These are phyloP conservation scores for Aspergillus tamarii DNA, from an alignment of 2,329 filamentous ascomycete species.

Conservation along the genomic window DNA sequence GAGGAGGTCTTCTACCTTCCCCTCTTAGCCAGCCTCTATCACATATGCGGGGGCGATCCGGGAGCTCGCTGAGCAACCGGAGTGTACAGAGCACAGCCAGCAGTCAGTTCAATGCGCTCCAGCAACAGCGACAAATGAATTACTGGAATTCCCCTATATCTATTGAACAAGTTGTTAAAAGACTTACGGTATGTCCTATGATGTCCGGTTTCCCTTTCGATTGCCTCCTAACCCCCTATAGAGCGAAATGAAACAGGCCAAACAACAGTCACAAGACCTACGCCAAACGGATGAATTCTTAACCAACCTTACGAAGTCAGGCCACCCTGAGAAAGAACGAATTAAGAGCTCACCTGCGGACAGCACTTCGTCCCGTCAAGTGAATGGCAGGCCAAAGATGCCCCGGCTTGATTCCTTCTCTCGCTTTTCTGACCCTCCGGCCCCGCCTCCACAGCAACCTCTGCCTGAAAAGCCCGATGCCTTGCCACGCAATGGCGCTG, in stretches of 20 bases:
- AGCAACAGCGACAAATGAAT: slow-evolving; percentile 74
- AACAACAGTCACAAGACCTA: slow-evolving; percentile 84
- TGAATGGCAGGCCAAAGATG: slow-evolving; percentile 51
- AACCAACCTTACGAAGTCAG: slow-evolving; percentile 73
- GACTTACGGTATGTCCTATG: slow-evolving; percentile 65
- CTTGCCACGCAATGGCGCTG: slow-evolving; percentile 46
- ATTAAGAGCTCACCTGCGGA: slow-evolving; percentile 52
- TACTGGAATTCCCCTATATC: slow-evolving; percentile 88
- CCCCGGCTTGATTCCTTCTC: slow-evolving; percentile 74
- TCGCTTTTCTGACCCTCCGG: slow-evolving; percentile 89
- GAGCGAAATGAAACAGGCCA: slow-evolving; percentile 88
- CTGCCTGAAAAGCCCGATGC: slow-evolving; percentile 90
- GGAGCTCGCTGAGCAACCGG: slow-evolving; percentile 68
- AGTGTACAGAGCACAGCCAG: slow-evolving; percentile 58
- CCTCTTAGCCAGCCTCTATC: slow-evolving; percentile 65
- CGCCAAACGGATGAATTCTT: slow-evolving; percentile 81
- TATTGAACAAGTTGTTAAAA: slow-evolving; percentile 92
- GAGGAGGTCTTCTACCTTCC: slow-evolving; percentile 71
- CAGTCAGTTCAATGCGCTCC: slow-evolving; percentile 60
- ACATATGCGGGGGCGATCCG: slow-evolving; percentile 70
- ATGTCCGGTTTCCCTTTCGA: slow-evolving; percentile 17
- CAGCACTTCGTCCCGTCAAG: slow-evolving; percentile 46
- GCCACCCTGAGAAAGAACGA: slow-evolving; percentile 58
- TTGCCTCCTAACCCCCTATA: slow-evolving; percentile 42
- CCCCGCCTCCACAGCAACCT: slow-evolving; percentile 89